Evolutionary conservation across 495 filamentous ascomycete genomes (phyloP).

Genomic region (Lentithecium fluviatile): DNA sequence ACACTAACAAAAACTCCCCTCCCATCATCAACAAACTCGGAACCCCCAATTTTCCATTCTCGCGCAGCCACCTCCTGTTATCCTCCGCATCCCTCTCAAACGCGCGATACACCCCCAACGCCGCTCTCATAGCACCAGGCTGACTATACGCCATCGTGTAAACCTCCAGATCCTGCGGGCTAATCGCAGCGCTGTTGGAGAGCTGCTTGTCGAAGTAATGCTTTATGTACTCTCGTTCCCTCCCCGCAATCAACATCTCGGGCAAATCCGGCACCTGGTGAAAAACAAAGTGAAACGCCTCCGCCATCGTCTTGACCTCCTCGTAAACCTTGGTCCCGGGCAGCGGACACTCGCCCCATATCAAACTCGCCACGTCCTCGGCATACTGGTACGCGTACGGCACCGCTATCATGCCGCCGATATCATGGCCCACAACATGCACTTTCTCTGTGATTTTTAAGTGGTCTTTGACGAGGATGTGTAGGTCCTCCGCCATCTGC

Average conservation of each 20-base stretch:
- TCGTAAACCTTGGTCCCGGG: constrained; percentile 44
- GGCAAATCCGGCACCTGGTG: constrained; percentile 47
- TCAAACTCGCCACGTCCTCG: constrained; percentile 39
- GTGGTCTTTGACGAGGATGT: constrained; percentile 34
- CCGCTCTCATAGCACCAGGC: constrained; percentile 46
- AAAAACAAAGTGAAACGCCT: constrained; percentile 50
- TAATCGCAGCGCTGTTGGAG: constrained; percentile 45
- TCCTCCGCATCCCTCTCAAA: constrained; percentile 47
- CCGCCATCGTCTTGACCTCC: constrained; percentile 15
- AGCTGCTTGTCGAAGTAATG: constrained; percentile 48
- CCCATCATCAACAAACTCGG: constrained; percentile 45
- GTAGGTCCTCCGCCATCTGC: constrained; percentile 43
- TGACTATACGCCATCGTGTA: constrained; percentile 44
- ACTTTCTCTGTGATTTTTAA: constrained; percentile 43
- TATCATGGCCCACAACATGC: constrained; percentile 51
- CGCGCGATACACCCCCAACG: constrained; percentile 45
- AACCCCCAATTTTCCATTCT: constrained; percentile 46
- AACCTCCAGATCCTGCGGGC: constrained; percentile 42
- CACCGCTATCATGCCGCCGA: constrained; percentile 50
- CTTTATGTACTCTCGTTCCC: constrained; percentile 48
- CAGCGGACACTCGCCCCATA: constrained; percentile 50
- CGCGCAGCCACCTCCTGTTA: constrained; percentile 41
- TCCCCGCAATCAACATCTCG: constrained; percentile 45
- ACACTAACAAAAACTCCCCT: constrained; percentile 34
- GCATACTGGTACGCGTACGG: constrained; percentile 43